These are phyloP conservation scores for Pulveroboletus sp. DNA, from an alignment of 1,284 basidiomycete genomes.

Conservation along the genomic window DNA sequence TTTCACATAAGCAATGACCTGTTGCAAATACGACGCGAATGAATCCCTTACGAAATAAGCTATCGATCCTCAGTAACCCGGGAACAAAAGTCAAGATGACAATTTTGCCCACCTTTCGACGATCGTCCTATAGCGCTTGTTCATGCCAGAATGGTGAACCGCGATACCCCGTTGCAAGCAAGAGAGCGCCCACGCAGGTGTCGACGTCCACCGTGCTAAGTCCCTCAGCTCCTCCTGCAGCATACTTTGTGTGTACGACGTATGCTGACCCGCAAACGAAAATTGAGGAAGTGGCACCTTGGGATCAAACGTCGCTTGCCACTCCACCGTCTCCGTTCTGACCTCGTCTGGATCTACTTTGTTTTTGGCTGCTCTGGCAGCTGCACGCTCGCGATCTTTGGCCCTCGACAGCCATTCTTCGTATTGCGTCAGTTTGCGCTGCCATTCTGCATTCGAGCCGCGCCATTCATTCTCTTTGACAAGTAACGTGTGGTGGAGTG, in stretches of 20 bases:
- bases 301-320: conserved; percentile 60
- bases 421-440: conserved; percentile 51
- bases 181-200: conserved; percentile 45
- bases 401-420: conserved; percentile 48
- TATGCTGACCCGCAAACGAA: conserved; percentile 51
- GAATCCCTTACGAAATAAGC: conserved; percentile 61
- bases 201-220: conserved; percentile 41
- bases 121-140: conserved; percentile 56
- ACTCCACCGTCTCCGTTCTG: conserved; percentile 34
- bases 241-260: conserved; percentile 47
- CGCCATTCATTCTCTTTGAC: conserved; percentile 53
- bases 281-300: conserved; percentile 58
- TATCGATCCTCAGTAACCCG: conserved; percentile 24
- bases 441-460: conserved; percentile 48
- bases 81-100: neutral
- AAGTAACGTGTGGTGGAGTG: conserved; percentile 42
- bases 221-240: conserved; percentile 50
- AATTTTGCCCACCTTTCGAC: conserved; percentile 53
- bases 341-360: conserved; percentile 40
- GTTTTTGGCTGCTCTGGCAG: conserved; percentile 39
- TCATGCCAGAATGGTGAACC: conserved; percentile 72
- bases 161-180: conserved; percentile 62
- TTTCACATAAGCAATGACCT: conserved; percentile 35
- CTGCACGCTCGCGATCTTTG: conserved; percentile 47
- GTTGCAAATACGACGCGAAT: conserved; percentile 67